These are phyloP conservation scores for Nicotiana obtusifolia DNA, from an alignment of 257 asterid genomes.

Conservation along the genomic window DNA sequence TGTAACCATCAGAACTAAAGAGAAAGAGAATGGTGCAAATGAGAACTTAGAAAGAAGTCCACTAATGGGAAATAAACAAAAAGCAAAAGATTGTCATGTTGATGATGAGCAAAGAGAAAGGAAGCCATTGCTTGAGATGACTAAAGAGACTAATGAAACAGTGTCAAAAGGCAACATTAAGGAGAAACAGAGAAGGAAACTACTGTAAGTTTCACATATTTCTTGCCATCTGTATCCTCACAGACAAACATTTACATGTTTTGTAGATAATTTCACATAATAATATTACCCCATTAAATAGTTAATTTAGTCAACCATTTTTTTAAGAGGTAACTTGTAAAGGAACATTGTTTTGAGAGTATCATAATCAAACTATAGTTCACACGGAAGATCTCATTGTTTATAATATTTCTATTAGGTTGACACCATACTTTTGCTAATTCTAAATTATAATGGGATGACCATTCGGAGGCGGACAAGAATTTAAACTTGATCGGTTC, in stretches of 20 bases:
- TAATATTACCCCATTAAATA: not conserved
- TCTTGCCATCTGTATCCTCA: not conserved
- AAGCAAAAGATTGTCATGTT: not conserved
- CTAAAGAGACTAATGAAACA: slow-evolving; percentile 38
- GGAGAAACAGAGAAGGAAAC: slow-evolving; percentile 57
- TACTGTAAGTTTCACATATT: slow-evolving; percentile 34
- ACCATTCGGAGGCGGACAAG: too few relatives aligned
- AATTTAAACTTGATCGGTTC: too few relatives aligned
- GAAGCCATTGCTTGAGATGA: slow-evolving; percentile 58
- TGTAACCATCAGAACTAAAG: slow-evolving; percentile 43
- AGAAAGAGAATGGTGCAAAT: slow-evolving; percentile 34
- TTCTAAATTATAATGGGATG: not conserved
- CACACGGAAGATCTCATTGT: not conserved
- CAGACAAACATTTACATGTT: too few relatives aligned
- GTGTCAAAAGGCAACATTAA: slow-evolving; percentile 34
- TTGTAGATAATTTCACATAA: not conserved
- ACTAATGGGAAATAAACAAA: slow-evolving; percentile 11
- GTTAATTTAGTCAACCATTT: not conserved
- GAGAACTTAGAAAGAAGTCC: slow-evolving; percentile 19
- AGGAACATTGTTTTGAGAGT: not conserved
- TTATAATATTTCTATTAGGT: not conserved
- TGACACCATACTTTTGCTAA: not conserved
- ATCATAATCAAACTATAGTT: not conserved
- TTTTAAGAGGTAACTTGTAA: not conserved
- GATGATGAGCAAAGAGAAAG: slow-evolving; percentile 51